Evolutionary conservation across 441 rosid species (phyloP).

Genomic region (Croton laevigatus): DNA sequence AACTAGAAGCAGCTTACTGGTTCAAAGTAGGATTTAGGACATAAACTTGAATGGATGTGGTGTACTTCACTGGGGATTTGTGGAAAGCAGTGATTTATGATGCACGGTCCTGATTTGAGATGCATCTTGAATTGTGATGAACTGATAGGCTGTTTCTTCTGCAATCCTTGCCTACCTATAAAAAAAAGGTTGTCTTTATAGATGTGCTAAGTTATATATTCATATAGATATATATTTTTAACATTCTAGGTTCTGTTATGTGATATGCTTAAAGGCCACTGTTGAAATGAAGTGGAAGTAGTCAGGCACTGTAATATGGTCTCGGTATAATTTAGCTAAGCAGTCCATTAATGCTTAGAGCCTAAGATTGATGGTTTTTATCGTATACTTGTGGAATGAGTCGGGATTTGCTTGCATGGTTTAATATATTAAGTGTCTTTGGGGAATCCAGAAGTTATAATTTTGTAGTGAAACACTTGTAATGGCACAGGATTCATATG

Average conservation of each 20-base stretch:
- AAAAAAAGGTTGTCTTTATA: too few relatives aligned
- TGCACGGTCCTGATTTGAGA: too few relatives aligned
- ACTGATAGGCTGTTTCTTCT: too few relatives aligned
- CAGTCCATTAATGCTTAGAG: background rate
- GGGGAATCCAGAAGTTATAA: background rate
- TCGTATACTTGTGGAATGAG: constrained; percentile 1
- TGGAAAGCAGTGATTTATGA: too few relatives aligned
- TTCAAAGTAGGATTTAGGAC: too few relatives aligned
- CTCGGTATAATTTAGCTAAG: background rate
- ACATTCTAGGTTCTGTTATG: background rate
- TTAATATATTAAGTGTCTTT: background rate
- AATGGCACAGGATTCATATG: constrained; percentile 65
- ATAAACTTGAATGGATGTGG: too few relatives aligned
- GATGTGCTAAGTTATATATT: too few relatives aligned
- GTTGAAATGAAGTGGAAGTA: background rate
- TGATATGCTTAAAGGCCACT: background rate
- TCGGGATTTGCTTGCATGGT: background rate
- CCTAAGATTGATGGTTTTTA: background rate
- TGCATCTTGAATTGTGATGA: too few relatives aligned
- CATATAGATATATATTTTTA: too few relatives aligned
- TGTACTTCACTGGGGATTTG: too few relatives aligned
- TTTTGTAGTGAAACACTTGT: constrained; percentile 11
- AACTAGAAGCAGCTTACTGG: too few relatives aligned
- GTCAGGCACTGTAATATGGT: background rate
- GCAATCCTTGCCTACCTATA: too few relatives aligned